Percentiles rank a stretch among this genome's conserved stretches.
Conservation (phyloP, 257 asterid genomes). For the Avicennia marina region DNA sequence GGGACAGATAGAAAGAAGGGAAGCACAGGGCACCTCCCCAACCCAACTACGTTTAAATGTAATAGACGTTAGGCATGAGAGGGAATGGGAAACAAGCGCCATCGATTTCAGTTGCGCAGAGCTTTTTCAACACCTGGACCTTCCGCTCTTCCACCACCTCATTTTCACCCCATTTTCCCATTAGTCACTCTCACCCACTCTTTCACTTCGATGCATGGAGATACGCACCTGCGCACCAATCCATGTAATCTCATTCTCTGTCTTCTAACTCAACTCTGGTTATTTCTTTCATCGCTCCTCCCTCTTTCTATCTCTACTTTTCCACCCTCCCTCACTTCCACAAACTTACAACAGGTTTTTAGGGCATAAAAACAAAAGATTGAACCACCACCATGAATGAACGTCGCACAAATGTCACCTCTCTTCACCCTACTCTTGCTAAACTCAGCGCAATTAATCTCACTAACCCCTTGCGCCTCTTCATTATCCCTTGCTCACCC, state of each 20-base stretch:
- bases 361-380: constrained; percentile 11
- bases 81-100: constrained; percentile 21
- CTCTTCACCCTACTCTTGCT: constrained; percentile 21
- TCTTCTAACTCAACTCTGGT: too few species aligned
- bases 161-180: constrained; percentile 16
- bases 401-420: constrained; percentile 48
- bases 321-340: too few species aligned
- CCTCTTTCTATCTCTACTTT: too few species aligned
- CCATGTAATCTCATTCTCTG: too few species aligned
- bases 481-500: constrained; percentile 22
- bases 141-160: constrained; percentile 38
- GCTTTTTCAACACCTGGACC: constrained; percentile 60
- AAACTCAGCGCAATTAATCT: constrained; percentile 28
- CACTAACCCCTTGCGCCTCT: constrained; percentile 10
- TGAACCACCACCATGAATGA: constrained; percentile 33
- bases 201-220: too few species aligned
- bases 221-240: too few species aligned
- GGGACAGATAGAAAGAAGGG: too few species aligned
- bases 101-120: constrained; percentile 43
- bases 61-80: background rate
- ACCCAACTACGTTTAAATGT: too few species aligned
- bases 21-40: too few species aligned
- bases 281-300: too few species aligned
- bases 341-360: background rate
- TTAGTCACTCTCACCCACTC: constrained; percentile 19